A percentile compares a stretch with the other conserved stretches of the same genome.
phyloP scores from a whole-genome alignment of 495 filamentous ascomycete genomes.

The Aspergillus bertholletiae region DNA sequence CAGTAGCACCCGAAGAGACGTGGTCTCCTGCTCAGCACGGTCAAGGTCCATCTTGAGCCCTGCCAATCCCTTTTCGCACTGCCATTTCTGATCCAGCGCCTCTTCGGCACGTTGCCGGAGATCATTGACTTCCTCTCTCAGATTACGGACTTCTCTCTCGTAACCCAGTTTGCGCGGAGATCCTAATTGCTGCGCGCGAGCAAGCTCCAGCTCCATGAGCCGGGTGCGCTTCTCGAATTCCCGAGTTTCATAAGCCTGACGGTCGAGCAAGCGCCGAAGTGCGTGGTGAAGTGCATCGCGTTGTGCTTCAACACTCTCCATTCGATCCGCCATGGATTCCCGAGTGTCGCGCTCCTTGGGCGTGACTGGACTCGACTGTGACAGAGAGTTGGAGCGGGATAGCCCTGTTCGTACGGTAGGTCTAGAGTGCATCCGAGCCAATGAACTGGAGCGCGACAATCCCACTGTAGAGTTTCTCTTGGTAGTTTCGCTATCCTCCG shows the following conservation, averaged over 20 bases:
- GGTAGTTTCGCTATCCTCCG: conserved; percentile 47
- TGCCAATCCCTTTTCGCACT: conserved; percentile 88
- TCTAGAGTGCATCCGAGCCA: conserved; percentile 44
- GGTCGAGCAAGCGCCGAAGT: conserved; percentile 78
- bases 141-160: conserved; percentile 70
- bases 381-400: conserved; percentile 43
- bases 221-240: conserved; percentile 76
- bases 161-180: conserved; percentile 75
- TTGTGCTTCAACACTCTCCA: conserved; percentile 91
- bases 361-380: conserved; percentile 57
- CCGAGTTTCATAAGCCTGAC: conserved; percentile 75
- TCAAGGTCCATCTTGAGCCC: conserved; percentile 97
- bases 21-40: conserved; percentile 88
- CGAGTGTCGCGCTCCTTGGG: conserved; percentile 60
- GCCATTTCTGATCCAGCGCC: conserved; percentile 93
- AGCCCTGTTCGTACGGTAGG: conserved; percentile 29
- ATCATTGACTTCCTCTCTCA: conserved; percentile 80
- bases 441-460: conserved; percentile 59
- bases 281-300: conserved; percentile 88
- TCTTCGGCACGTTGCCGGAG: conserved; percentile 89
- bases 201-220: conserved; percentile 73
- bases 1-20: conserved; percentile 71
- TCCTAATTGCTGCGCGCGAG: conserved; percentile 59
- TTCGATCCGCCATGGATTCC: conserved; percentile 72
- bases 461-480: conserved; percentile 36